Conservation (phyloP, 2,329 filamentous ascomycete genomes). For the Allantophomopsis lycopodina region DNA sequence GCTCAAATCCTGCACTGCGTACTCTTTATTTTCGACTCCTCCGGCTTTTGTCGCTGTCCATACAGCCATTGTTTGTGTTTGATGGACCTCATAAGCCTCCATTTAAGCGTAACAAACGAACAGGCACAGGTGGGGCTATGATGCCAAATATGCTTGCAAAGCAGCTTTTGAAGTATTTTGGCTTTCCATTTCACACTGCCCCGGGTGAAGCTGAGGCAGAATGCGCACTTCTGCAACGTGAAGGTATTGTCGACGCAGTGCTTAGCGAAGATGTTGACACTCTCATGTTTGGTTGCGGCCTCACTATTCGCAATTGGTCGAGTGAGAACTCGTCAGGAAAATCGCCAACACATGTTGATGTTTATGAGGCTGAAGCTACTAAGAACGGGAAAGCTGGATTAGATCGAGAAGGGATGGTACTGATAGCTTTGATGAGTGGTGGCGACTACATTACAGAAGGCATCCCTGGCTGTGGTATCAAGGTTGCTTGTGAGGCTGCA, state of each 20-base stretch:
- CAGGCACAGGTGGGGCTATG: conserved; percentile 46
- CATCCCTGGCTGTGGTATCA: conserved; percentile 75
- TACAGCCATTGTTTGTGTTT: conserved; percentile 82
- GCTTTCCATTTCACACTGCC: conserved; percentile 71
- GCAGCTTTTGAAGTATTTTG: conserved; percentile 71
- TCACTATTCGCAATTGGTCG: conserved; percentile 73
- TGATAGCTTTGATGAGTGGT: conserved; percentile 88
- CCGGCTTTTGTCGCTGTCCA: conserved; percentile 60
- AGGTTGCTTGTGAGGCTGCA: conserved; percentile 80
- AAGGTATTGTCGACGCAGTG: conserved; percentile 81
- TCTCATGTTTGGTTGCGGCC: conserved; percentile 85
- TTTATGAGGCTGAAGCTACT: conserved; percentile 56
- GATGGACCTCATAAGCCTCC: conserved; percentile 75
- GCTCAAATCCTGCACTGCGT: conserved; percentile 77
- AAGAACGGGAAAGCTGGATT: conserved; percentile 39
- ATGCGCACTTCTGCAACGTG: conserved; percentile 72
- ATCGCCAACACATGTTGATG: conserved; percentile 69
- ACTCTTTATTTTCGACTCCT: conserved; percentile 88
- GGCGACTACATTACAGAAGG: conserved; percentile 89
- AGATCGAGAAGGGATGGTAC: conserved; percentile 78
- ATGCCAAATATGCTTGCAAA: conserved; percentile 68
- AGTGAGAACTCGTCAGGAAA: conserved; percentile 53
- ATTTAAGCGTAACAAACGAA: conserved; percentile 78
- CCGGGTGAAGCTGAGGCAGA: conserved; percentile 95
- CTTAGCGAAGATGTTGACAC: conserved; percentile 95